Conservation (phyloP, 2,329 filamentous ascomycete genomes). For the Xylariales sp. region DNA sequence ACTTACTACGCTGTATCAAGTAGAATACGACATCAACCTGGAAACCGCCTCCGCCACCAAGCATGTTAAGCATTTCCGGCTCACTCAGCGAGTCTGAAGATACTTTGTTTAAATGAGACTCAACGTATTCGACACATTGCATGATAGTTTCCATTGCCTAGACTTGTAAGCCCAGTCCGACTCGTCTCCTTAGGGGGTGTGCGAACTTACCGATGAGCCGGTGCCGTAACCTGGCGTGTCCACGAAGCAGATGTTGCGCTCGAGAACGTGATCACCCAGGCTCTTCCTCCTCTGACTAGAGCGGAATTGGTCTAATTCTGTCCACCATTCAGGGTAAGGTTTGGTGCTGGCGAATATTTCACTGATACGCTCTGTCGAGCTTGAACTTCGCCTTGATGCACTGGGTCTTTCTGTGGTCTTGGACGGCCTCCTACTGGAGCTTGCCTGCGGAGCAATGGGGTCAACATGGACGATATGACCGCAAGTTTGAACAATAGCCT, state of each 20-base stretch:
- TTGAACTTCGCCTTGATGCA: constrained; percentile 18
- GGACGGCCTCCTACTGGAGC: constrained; percentile 14
- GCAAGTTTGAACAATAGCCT: constrained; percentile 79
- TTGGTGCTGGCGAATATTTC: constrained; percentile 78
- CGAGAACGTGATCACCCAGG: constrained; percentile 70
- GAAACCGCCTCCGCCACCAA: constrained; percentile 77
- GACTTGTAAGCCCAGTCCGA: constrained; percentile 12
- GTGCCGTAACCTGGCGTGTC: constrained; percentile 68
- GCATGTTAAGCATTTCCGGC: constrained; percentile 67
- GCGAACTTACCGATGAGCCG: constrained; percentile 44
- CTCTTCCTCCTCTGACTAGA: constrained; percentile 61
- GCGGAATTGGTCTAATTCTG: constrained; percentile 65
- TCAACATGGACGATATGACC: constrained; percentile 95
- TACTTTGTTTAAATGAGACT: constrained; percentile 61
- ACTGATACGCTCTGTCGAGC: constrained; percentile 41
- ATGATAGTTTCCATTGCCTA: constrained; percentile 50
- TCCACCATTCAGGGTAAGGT: constrained; percentile 87
- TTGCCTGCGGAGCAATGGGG: constrained; percentile 40
- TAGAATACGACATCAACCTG: constrained; percentile 86
- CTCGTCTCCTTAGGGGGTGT: not conserved
- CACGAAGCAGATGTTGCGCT: constrained; percentile 90
- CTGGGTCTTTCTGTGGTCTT: constrained; percentile 9
- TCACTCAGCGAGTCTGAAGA: constrained; percentile 63
- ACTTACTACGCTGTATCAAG: constrained; percentile 66
- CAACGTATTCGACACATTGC: constrained; percentile 65